phyloP scores from a whole-genome alignment of 345 rosid species.

The Lumnitzera littorea region DNA sequence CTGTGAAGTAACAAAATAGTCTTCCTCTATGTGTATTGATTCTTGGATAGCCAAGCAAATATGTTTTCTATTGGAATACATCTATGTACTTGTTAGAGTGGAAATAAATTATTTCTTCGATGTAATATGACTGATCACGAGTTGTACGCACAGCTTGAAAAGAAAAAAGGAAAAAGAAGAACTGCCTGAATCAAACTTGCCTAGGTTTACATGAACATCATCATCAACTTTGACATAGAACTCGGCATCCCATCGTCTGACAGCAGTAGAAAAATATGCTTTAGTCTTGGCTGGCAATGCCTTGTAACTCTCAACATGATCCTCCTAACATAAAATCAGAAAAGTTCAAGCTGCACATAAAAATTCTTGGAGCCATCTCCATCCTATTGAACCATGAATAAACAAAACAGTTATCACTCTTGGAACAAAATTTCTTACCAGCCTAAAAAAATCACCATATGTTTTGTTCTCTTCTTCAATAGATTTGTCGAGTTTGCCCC shows the following conservation, averaged over 20 bases:
- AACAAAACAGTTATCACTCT: background rate
- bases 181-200: slow-evolving; percentile 23
- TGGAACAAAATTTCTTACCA: slow-evolving; percentile 37
- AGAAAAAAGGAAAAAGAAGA: background rate
- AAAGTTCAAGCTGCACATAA: background rate
- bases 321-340: slow-evolving; percentile 31
- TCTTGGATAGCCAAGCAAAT: too few species aligned
- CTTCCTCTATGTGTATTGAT: too few species aligned
- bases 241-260: slow-evolving; percentile 80
- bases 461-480: slow-evolving; percentile 64
- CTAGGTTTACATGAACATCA: slow-evolving; percentile 87
- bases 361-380: too few species aligned
- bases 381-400: background rate
- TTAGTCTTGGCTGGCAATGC: slow-evolving; percentile 86
- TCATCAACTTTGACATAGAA: slow-evolving; percentile 96
- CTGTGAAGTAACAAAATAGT: too few species aligned
- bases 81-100: too few species aligned
- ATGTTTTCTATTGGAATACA: too few species aligned
- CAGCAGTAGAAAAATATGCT: slow-evolving; percentile 63
- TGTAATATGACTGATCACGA: background rate
- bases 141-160: background rate
- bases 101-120: too few species aligned
- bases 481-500: slow-evolving; percentile 66
- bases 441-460: slow-evolving; percentile 76
- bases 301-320: slow-evolving; percentile 75